Evolutionary conservation across 2,329 filamentous ascomycete species (phyloP).

Genomic region (Pestalotiopsis sp.): DNA sequence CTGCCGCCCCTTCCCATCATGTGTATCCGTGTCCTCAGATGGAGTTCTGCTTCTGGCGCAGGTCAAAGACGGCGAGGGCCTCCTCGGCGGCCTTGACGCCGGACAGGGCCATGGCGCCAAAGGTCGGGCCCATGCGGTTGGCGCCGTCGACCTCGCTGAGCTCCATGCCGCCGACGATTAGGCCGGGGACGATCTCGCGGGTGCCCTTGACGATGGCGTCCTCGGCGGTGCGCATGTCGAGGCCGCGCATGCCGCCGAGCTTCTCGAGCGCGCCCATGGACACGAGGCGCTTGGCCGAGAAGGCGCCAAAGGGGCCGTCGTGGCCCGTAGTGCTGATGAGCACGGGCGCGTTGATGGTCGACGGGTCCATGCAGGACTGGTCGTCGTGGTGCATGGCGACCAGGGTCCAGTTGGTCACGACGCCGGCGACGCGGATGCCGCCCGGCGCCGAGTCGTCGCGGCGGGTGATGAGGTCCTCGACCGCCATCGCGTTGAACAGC

Average conservation of each 20-base stretch:
- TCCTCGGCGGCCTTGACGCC: slow-evolving; percentile 93
- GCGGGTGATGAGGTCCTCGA: slow-evolving; percentile 91
- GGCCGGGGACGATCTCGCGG: slow-evolving; percentile 81
- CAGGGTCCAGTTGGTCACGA: slow-evolving; percentile 95
- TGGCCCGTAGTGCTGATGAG: slow-evolving; percentile 90
- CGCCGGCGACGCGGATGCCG: slow-evolving; percentile 75
- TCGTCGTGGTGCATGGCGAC: slow-evolving; percentile 86
- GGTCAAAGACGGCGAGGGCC: slow-evolving; percentile 74
- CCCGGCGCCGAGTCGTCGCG: slow-evolving; percentile 50
- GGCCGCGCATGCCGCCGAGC: slow-evolving; percentile 87
- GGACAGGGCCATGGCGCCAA: slow-evolving; percentile 75
- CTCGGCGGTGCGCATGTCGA: slow-evolving; percentile 91
- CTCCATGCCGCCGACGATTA: slow-evolving; percentile 96
- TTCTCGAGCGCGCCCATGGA: slow-evolving; percentile 83
- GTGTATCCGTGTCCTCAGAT: slow-evolving; percentile 36
- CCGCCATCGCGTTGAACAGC: slow-evolving; percentile 91
- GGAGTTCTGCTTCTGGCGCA: slow-evolving; percentile 77
- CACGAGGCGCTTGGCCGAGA: slow-evolving; percentile 87
- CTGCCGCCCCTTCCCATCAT: too few species aligned
- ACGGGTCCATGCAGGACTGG: slow-evolving; percentile 95
- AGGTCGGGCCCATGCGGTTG: slow-evolving; percentile 75
- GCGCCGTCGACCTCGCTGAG: slow-evolving; percentile 87
- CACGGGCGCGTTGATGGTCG: slow-evolving; percentile 91
- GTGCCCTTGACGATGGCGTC: slow-evolving; percentile 94
- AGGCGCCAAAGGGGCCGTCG: slow-evolving; percentile 88